A percentile compares a stretch with the other conserved stretches of the same genome.
phyloP scores from a whole-genome alignment of 495 filamentous ascomycete species.

The Daldinia concentrica region DNA sequence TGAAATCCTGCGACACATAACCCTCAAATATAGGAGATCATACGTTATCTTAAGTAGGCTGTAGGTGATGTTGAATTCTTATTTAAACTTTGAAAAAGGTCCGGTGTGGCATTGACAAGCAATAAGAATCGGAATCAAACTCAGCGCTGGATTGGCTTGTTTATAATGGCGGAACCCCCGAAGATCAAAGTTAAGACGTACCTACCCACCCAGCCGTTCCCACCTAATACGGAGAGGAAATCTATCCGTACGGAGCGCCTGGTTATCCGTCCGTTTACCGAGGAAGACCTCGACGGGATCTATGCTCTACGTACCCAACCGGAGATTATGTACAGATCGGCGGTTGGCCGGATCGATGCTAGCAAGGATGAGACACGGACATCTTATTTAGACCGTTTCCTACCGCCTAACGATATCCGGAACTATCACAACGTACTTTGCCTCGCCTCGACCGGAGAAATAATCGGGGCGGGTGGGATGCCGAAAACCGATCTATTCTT shows the following conservation, averaged over 20 bases:
- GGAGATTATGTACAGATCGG: slow-evolving; percentile 61
- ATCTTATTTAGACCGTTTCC: slow-evolving; percentile 42
- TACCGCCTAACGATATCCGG: slow-evolving; percentile 48
- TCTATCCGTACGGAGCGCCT: slow-evolving; percentile 56
- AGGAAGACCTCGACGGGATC: slow-evolving; percentile 52
- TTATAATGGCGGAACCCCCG: slow-evolving; percentile 16
- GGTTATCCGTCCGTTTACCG: slow-evolving; percentile 50
- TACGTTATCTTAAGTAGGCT: not conserved
- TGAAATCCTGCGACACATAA: not conserved
- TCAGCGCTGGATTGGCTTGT: not conserved
- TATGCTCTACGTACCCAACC: slow-evolving; percentile 56
- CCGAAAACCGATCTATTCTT: not conserved
- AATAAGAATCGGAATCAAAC: not conserved
- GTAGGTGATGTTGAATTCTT: not conserved
- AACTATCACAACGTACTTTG: slow-evolving; percentile 48
- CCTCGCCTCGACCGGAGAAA: slow-evolving; percentile 36
- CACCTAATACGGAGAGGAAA: slow-evolving; percentile 39
- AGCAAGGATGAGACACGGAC: slow-evolving; percentile 52
- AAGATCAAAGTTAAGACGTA: slow-evolving; percentile 49
- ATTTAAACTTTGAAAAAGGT: not conserved
- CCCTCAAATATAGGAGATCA: not conserved
- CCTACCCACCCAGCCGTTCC: slow-evolving; percentile 47
- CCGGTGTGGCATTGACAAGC: not conserved
- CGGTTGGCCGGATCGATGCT: slow-evolving; percentile 48
- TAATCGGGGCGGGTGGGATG: slow-evolving; percentile 45